A percentile compares a stretch with the other conserved stretches of the same genome.
phyloP scores from a whole-genome alignment of 2,329 filamentous ascomycete species.

The Fusarium redolens region DNA sequence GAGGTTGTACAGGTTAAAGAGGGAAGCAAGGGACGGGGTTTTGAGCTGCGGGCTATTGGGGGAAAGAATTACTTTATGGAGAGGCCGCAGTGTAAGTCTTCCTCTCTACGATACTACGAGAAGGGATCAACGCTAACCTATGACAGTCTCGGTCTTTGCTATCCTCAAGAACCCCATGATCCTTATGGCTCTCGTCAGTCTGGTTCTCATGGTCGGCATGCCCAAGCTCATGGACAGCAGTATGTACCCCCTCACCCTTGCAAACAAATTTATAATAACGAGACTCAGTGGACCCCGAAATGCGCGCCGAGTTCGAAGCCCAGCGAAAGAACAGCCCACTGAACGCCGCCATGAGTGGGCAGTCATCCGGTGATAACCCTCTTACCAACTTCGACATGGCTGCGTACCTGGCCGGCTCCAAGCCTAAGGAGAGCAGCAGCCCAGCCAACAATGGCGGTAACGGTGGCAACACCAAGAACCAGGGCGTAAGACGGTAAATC shows the following conservation, averaged over 20 bases:
- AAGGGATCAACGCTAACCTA: conserved; percentile 3
- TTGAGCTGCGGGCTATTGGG: conserved; percentile 72
- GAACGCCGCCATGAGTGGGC: conserved; percentile 62
- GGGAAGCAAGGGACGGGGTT: conserved; percentile 52
- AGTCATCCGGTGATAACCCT: conserved; percentile 52
- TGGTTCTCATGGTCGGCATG: conserved; percentile 90
- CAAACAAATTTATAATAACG: neutral
- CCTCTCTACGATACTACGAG: neutral
- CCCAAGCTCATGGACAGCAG: conserved; percentile 96
- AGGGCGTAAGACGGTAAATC: conserved; percentile 54
- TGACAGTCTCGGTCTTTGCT: conserved; percentile 77
- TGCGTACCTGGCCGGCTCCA: conserved; percentile 69
- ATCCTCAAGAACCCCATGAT: conserved; percentile 98
- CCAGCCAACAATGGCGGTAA: conserved; percentile 33
- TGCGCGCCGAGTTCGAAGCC: conserved; percentile 90
- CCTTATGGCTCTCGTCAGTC: conserved; percentile 84
- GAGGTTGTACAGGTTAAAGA: conserved; percentile 63
- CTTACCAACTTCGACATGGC: conserved; percentile 71
- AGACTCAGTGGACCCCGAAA: conserved; percentile 90
- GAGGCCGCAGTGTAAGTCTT: conserved; percentile 76
- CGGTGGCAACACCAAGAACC: conserved; percentile 50
- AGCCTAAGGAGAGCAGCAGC: conserved; percentile 54
- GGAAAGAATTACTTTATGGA: conserved; percentile 82
- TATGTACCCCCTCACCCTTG: conserved; percentile 60
- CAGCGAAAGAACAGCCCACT: conserved; percentile 82